Evolutionary conservation across 495 filamentous ascomycete species (phyloP).

Genomic region (Aspergillus diversus): DNA sequence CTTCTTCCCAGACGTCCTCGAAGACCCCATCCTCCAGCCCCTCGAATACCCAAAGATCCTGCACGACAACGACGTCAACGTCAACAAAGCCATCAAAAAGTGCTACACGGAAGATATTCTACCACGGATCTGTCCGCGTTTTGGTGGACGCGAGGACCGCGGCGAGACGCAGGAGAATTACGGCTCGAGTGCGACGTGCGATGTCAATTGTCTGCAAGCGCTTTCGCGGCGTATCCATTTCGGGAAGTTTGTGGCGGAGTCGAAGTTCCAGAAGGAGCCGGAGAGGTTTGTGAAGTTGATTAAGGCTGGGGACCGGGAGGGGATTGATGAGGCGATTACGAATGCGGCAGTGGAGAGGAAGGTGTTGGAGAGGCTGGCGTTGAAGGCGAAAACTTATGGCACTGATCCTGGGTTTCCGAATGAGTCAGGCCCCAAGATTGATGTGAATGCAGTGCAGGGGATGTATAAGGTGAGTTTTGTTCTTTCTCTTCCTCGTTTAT

Average conservation of each 20-base stretch:
- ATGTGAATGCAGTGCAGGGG: conserved; percentile 86
- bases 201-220: conserved; percentile 89
- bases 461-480: conserved; percentile 77
- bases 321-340: conserved; percentile 89
- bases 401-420: conserved; percentile 77
- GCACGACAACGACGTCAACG: conserved; percentile 89
- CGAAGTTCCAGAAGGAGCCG: conserved; percentile 88
- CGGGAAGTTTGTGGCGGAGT: conserved; percentile 97
- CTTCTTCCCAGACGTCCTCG: conserved; percentile 86
- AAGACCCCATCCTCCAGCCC: conserved; percentile 81
- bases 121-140: conserved; percentile 75
- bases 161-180: conserved; percentile 94
- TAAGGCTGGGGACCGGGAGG: conserved; percentile 72
- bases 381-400: conserved; percentile 96
- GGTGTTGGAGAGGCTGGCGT: conserved; percentile 81
- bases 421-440: conserved; percentile 70
- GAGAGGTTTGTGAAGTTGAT: conserved; percentile 82
- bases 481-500: neutral
- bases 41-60: conserved; percentile 89
- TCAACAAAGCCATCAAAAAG: conserved; percentile 84
- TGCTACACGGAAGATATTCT: conserved; percentile 84
- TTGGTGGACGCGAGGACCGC: conserved; percentile 68
- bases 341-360: conserved; percentile 86
- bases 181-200: conserved; percentile 87
- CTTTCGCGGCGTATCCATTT: conserved; percentile 93